A percentile compares a stretch with the other conserved stretches of the same genome.
These are phyloP conservation scores for Gossypium armourianum DNA, from an alignment of 441 rosid species.

Conservation along the genomic window DNA sequence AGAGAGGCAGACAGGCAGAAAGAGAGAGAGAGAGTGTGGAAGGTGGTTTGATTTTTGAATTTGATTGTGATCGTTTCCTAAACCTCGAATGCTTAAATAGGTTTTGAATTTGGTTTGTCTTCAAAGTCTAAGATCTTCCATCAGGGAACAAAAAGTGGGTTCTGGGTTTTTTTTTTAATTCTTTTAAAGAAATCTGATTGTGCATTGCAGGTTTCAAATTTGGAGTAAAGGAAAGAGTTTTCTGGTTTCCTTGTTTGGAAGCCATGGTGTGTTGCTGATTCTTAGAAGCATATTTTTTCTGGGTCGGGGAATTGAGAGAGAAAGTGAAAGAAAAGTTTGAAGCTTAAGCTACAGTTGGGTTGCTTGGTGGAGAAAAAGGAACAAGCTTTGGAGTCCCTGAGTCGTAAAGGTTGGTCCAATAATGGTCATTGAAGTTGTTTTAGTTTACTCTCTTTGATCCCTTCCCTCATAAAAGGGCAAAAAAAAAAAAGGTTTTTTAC, in stretches of 20 bases:
- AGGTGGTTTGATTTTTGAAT: slow-evolving; percentile 39
- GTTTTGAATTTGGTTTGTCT: slow-evolving; percentile 12
- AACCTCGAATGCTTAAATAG: slow-evolving; percentile 9
- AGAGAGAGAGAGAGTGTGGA: slow-evolving; percentile 3
- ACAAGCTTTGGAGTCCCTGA: slow-evolving; percentile 25
- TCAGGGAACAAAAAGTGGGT: slow-evolving; percentile 12
- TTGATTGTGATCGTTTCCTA: slow-evolving; percentile 22
- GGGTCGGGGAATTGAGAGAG: slow-evolving; percentile 13
- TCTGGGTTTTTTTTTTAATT: slow-evolving; percentile 23
- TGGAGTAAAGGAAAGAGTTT: not conserved
- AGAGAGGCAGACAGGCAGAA: slow-evolving; percentile 5
- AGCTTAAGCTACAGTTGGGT: slow-evolving; percentile 29
- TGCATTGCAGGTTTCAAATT: slow-evolving; percentile 22
- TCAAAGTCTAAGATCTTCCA: not conserved
- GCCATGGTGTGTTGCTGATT: slow-evolving; percentile 10
- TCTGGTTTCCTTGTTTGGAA: not conserved
- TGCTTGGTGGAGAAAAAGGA: slow-evolving; percentile 33
- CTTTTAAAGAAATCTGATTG: slow-evolving; percentile 13
- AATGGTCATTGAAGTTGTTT: slow-evolving; percentile 24
- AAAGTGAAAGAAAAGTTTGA: slow-evolving; percentile 22
- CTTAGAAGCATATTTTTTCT: slow-evolving; percentile 20
- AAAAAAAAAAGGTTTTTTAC: slow-evolving; percentile 12
- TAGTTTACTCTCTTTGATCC: slow-evolving; percentile 22
- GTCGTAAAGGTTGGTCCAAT: slow-evolving; percentile 38
- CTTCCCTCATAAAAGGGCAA: slow-evolving; percentile 7